Base-by-base conservation (phyloP, 1,139 yeast species). In the Zhuliangozyma parablackwelliae region DNA sequence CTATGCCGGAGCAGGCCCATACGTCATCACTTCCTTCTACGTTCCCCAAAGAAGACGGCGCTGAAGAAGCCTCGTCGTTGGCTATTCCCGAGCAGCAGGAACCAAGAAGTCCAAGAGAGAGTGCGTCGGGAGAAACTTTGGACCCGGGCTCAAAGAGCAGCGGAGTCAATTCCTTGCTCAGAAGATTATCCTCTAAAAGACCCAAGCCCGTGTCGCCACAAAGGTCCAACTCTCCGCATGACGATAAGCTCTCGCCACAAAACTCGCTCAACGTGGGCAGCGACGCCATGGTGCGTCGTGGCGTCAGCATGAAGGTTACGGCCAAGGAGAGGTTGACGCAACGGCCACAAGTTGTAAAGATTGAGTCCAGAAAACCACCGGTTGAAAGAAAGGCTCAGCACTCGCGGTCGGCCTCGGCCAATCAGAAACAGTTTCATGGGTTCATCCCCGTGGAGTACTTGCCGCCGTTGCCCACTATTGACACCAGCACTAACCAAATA, bases 1-100 rank as follows among this genome's bases (percentile, higher is more conserved):
- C 81, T 10, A 71, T 76, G 51, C 89, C 89, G 8, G 82, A 80
- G 48, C 86, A 80, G 45, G 88, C 87, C 0, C 86, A 82, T 50
- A 80, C 85, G 2, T 69, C 83, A 0, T 40, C 49, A 24, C 44
- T 52, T 7, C 45, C 48, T 29, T 36, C 53, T 33, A 39, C 51
- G 2, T 45, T 47, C 28, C 39, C 42, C 32, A 46, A 52, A 35
- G 37, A 54, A 1, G 49, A 54, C 12, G 39, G 49, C n/a, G 31
- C 39, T 23, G 41, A 45, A 7, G 13, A 28, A 2, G 11, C 31
- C 26, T 3, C 24, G 24, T 23, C 24, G 24, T 23, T 33, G 20
- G 16, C 34, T 6, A 33, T 61, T 29, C 68, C 71, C 9, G 60
- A 54, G 27, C 71, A 65, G 28, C 28, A 26, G 41, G 71, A 65